Percentiles rank a stretch among this genome's conserved stretches.
Conservation (phyloP, 202 grass and related monocot genomes). For the Hordeum pubiflorum region DNA sequence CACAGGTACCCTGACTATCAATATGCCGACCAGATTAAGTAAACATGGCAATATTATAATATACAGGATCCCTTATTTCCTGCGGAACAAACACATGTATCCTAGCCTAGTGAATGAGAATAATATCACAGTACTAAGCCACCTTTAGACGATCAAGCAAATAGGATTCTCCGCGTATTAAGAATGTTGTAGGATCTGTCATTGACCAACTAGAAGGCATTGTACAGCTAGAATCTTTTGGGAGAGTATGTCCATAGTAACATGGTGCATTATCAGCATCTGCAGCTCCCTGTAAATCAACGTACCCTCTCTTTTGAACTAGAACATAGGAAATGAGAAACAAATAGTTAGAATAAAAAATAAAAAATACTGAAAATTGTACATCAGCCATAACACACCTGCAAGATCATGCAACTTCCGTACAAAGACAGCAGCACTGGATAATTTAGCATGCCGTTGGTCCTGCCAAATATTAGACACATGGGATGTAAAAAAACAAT, state of each 20-base stretch:
- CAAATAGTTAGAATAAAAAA: slow-evolving; percentile 2
- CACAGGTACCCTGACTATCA: neutral
- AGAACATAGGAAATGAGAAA: slow-evolving; percentile 18
- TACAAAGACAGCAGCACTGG: slow-evolving; percentile 77
- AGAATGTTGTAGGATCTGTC: slow-evolving; percentile 88
- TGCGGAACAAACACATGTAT: neutral
- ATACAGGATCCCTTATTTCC: neutral
- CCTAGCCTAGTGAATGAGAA: neutral
- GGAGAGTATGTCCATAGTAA: slow-evolving; percentile 81
- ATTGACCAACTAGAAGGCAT: slow-evolving; percentile 72
- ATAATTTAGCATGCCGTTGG: slow-evolving; percentile 58
- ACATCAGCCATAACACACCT: slow-evolving; percentile 43
- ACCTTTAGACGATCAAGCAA: slow-evolving; percentile 82
- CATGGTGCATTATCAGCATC: slow-evolving; percentile 46
- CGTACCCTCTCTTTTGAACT: slow-evolving; percentile 83
- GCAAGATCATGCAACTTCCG: slow-evolving; percentile 76
- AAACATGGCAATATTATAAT: neutral
- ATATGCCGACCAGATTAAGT: neutral
- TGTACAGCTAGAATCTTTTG: slow-evolving; percentile 62
- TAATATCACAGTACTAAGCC: neutral
- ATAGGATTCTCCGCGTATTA: slow-evolving; percentile 86
- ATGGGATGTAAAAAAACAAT: slow-evolving; percentile 1
- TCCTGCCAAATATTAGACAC: slow-evolving; percentile 37
- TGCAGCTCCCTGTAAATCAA: slow-evolving; percentile 68
- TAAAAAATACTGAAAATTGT: slow-evolving; percentile 5